Evolutionary conservation across 768 basidiomycete genomes (phyloP).

Genomic region (Chalciporus piperatus): DNA sequence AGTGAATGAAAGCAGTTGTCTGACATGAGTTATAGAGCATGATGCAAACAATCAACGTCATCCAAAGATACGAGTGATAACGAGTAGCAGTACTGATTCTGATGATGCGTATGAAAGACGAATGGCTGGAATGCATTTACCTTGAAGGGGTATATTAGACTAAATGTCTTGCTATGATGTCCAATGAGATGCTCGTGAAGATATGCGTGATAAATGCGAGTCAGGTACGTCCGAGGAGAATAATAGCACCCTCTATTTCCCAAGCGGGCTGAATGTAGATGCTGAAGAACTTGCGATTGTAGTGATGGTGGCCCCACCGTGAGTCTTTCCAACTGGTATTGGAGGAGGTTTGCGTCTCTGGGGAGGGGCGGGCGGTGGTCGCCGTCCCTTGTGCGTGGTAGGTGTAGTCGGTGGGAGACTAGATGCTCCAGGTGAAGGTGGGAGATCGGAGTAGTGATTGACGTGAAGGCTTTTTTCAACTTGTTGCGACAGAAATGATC

Average conservation of each 20-base stretch:
- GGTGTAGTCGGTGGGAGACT: conserved; percentile 13
- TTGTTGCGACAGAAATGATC: conserved; percentile 14
- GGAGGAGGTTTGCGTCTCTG: conserved; percentile 73
- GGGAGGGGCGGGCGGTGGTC: conserved; percentile 66
- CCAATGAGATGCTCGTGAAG: conserved; percentile 19
- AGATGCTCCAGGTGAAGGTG: conserved; percentile 19
- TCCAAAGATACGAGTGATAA: neutral
- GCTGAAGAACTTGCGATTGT: conserved; percentile 47
- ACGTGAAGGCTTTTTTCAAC: conserved; percentile 16
- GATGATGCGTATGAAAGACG: conserved; percentile 6
- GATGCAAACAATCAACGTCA: neutral
- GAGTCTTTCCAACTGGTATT: conserved; percentile 50
- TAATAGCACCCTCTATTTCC: conserved; percentile 11
- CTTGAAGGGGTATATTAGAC: conserved; percentile 13
- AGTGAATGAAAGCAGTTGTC: no score
- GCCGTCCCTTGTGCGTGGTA: conserved; percentile 32
- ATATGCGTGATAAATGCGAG: conserved; percentile 12
- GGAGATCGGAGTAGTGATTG: conserved; percentile 14
- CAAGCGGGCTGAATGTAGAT: conserved; percentile 17
- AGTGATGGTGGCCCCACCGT: conserved; percentile 56
- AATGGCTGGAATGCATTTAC: conserved; percentile 7
- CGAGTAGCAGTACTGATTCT: neutral
- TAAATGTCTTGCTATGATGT: conserved; percentile 21
- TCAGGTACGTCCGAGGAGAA: conserved; percentile 7
- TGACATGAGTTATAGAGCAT: neutral